Evolutionary conservation across 225 moss, liverwort and hornwort species (phyloP), one percentile per base, ranked within the genome.

Genomic region (Ulota crispa): DNA sequence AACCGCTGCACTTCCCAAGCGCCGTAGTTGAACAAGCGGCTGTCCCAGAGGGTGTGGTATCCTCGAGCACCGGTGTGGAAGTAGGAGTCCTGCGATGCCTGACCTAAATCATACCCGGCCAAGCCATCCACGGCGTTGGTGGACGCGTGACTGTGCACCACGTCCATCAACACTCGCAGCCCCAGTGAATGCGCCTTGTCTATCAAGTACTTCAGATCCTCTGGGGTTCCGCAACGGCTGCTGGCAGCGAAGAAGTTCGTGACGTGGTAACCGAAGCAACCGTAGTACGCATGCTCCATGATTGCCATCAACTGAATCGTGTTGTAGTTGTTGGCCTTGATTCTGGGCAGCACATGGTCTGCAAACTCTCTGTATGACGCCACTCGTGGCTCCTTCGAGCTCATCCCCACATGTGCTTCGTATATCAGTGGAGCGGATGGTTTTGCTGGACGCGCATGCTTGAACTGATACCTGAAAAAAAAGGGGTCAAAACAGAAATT

Each of bases 321-420:
- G 76, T 97, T 97, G 88, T 97, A 97, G 61, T 97, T 87, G 79
- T 95, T 97, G 3, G 92, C 94, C 85, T 94, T 94, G 36, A 97
- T 95, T 19, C 94, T 88, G 42, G 97, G 97, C 21, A 97, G 83
- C 18, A 97, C 93, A 60, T 93, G 79, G 76, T 97, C 94, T 9
- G 97, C 95, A 57, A 97, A 97, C 79, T 97, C 93, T 62, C 92
- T 85, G 70, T 97, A 97, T 27, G 97, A 95, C 23, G 91, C 89
- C 73, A 97, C 95, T 45, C 95, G 91, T 50, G 86, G 81, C 56
- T 97, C 92, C 15, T 84, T 91, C 27, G 94, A 97, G 81, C 97
- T 97, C 97, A 97, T 97, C 75, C 97, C 97, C 43, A 97, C 97
- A 72, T 97, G 97, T 2, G 97, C 97, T 81, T 97, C 97, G 70